phyloP scores from a whole-genome alignment of 2,329 filamentous ascomycete genomes.

The Zymoseptoria ardabiliae region DNA sequence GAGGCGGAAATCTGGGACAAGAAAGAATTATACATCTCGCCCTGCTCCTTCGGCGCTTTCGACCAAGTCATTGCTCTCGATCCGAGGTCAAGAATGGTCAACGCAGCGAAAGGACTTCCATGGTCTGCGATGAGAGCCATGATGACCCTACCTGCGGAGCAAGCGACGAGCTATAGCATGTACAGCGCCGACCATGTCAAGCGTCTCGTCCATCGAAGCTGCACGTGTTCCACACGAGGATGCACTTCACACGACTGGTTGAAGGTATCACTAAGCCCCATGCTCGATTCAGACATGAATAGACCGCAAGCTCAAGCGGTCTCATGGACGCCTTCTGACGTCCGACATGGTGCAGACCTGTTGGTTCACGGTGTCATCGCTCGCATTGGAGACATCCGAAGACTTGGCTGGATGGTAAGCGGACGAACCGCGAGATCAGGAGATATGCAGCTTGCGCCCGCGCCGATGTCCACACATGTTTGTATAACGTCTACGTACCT shows the following conservation, averaged over 20 bases:
- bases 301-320: too few relatives aligned
- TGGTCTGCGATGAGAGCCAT: neutral
- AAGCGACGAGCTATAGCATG: neutral
- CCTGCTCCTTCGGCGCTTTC: neutral
- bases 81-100: neutral
- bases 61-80: neutral
- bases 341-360: too few relatives aligned
- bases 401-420: neutral
- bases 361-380: too few relatives aligned
- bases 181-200: neutral
- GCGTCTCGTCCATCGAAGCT: neutral
- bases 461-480: neutral
- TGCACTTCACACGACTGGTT: neutral
- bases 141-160: neutral
- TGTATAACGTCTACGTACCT: slow-evolving; percentile 8
- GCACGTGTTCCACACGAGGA: neutral
- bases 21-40: neutral
- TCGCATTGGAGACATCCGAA: neutral
- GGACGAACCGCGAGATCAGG: neutral
- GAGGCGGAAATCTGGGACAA: neutral
- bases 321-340: too few relatives aligned
- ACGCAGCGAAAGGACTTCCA: neutral
- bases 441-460: neutral
- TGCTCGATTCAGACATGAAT: too few relatives aligned
- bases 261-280: neutral